Evolutionary conservation across 176 grass and related monocot genomes (phyloP).

Genomic region (Tillandsia leiboldiana): DNA sequence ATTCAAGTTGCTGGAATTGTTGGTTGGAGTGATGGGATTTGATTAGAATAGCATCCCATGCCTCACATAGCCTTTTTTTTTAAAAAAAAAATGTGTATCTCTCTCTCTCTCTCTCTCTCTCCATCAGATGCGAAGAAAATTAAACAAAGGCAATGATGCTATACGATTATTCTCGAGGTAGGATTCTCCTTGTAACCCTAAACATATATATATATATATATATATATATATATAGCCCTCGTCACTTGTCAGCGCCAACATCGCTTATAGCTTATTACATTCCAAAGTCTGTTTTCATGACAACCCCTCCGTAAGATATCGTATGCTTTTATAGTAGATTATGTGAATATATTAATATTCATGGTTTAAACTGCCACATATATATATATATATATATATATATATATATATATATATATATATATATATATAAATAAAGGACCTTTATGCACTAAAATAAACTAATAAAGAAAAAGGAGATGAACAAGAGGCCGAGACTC

Average conservation of each 20-base stretch:
- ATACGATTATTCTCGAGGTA: constrained; percentile 2
- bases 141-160: constrained; percentile 9
- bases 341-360: no score
- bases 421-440: not conserved
- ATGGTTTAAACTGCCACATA: not conserved
- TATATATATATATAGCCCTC: constrained; percentile 15
- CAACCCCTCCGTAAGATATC: no score
- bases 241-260: constrained; percentile 22
- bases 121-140: not conserved
- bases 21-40: not conserved
- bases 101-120: no score
- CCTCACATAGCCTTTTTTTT: not conserved
- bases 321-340: no score
- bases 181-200: constrained; percentile 24
- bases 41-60: constrained; percentile 9
- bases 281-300: not conserved
- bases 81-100: not conserved
- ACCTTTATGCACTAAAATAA: not conserved
- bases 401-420: no score
- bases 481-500: not conserved
- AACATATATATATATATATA: constrained; percentile 21
- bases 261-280: constrained; percentile 10
- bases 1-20: constrained; percentile 8
- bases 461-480: not conserved
- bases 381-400: not conserved